Evolutionary conservation across 2,329 filamentous ascomycete species (phyloP).

Genomic region (Didymella sp.): DNA sequence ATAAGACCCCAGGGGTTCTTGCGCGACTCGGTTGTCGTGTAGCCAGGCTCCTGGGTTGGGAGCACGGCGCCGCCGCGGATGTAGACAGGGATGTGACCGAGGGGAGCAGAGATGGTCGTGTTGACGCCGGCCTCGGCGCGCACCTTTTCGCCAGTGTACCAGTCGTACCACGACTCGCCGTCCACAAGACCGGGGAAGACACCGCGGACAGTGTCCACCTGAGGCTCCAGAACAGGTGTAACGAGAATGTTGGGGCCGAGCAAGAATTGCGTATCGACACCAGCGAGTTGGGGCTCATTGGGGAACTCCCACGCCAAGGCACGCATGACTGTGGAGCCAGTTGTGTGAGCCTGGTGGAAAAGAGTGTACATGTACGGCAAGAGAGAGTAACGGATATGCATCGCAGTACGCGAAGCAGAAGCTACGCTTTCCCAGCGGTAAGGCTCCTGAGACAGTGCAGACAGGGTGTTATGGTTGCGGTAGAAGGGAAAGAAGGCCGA

Average conservation of each 20-base stretch:
- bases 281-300: slow-evolving; percentile 70
- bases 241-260: slow-evolving; percentile 71
- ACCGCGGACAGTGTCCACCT: slow-evolving; percentile 66
- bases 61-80: slow-evolving; percentile 72
- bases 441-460: slow-evolving; percentile 70
- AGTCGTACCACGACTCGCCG: slow-evolving; percentile 76
- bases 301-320: slow-evolving; percentile 78
- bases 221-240: slow-evolving; percentile 70
- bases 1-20: slow-evolving; percentile 72
- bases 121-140: slow-evolving; percentile 61
- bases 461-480: slow-evolving; percentile 74
- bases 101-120: slow-evolving; percentile 65
- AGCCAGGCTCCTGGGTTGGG: slow-evolving; percentile 70
- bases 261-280: slow-evolving; percentile 74
- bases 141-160: slow-evolving; percentile 72
- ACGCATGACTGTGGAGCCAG: slow-evolving; percentile 73
- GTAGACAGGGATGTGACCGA: slow-evolving; percentile 75
- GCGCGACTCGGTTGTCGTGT: slow-evolving; percentile 70
- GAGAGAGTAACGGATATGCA: slow-evolving; percentile 73
- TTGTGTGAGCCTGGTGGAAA: slow-evolving; percentile 69
- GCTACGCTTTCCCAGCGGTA: slow-evolving; percentile 73
- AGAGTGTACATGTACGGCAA: slow-evolving; percentile 80
- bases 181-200: slow-evolving; percentile 71
- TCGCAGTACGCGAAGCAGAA: slow-evolving; percentile 69
- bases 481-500: slow-evolving; percentile 80